Base-by-base conservation (phyloP, 345 rosid genomes). In the Durio zibethinus region DNA sequence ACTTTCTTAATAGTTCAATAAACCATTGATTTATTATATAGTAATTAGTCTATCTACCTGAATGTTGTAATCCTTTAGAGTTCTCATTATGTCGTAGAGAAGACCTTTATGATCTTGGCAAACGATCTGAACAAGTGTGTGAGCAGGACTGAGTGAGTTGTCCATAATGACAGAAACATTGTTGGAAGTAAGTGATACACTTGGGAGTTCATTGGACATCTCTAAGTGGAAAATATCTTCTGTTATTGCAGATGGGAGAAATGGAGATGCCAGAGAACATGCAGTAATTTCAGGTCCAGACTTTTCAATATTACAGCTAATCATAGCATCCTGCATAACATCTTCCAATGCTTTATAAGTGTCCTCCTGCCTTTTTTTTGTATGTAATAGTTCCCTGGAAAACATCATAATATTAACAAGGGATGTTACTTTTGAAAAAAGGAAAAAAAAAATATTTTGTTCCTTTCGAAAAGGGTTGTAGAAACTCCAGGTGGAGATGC, bases 41-140 rank as follows among this genome's bases (percentile, higher is more conserved):
- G 47, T 4, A n/a, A 47, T 33, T 36, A 54, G 48, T 84, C 47
- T 65, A 81, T 72, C 53, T 84, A 95, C 99, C 99, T 95, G 92
- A 76, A 93, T 90, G 80, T 91, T 93, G 81, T 87, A 96, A 80
- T 96, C 99, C 83, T 96, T 96, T 72, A 96, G 86, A 57, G 97
- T 96, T 81, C 99, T 87, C 98, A 92, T 91, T 76, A 93, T 87
- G 85, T 96, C 99, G 20, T 89, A 93, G n/a, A 96, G 90, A 80
- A 96, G 94, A 42, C 97, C 98, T 84, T 96, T 96, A 82, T 89
- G 98, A 75, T 92, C 94, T 83, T 83, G 92, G 83, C 99, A 96
- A 76, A 76, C 81, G 52, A 96, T 91, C 83, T 92, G 97, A 57
- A 96, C 87, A 53, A 96, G 93, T 0, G 99, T 93, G 82, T 93